Evolutionary conservation across 2,329 filamentous ascomycete species (phyloP), one percentile per base, ranked within the genome.

Genomic region (Penicillium brasilianum): DNA sequence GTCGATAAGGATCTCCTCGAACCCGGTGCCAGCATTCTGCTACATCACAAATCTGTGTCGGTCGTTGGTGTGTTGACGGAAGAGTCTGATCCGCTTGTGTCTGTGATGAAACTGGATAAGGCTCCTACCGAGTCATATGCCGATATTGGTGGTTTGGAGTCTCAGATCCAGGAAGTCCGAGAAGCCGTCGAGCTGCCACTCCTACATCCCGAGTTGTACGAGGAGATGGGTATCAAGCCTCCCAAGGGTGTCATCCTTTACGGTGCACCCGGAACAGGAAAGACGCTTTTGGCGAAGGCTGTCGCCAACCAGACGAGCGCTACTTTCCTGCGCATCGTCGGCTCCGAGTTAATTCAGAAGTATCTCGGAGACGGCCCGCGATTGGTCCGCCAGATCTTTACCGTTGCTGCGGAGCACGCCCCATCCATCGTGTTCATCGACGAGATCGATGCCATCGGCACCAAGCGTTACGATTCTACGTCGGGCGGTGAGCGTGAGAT

Each of bases 141-240:
- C 61, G 95, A 99, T 80, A 99, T 99, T 81, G 95, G 95, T 83
- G 95, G 95, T 77, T 79, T 99, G 69, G 95, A 99, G 78, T 81
- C 86, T 60, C 95, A 99, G 78, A 99, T 99, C 62, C 95, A 99
- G 76, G 95, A 99, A 81, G 95, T 99, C 49, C 87, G 95, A 69
- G 95, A 99, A 82, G 96, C 95, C 1, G 95, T 99, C 60, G 95
- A 99, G 81, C 80, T 99, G 72, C 95, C 95, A 5, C 84, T 99
- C 65, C 84, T 99, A 61, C 95, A 99, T 76, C 95, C 95, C 0
- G 95, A 99, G 80, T 83, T 99, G 55, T 99, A 99, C 80, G 95
- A 99, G 79, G 95, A 99, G 83, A 99, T 99, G 95, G 95, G 95
- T 74, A 98, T 99, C 85, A 99, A 99, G 81, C 95, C 95, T 4